Evolutionary conservation across 2,329 filamentous ascomycete species (phyloP).

Genomic region (Pseudovirgaria hyperparasitica): DNA sequence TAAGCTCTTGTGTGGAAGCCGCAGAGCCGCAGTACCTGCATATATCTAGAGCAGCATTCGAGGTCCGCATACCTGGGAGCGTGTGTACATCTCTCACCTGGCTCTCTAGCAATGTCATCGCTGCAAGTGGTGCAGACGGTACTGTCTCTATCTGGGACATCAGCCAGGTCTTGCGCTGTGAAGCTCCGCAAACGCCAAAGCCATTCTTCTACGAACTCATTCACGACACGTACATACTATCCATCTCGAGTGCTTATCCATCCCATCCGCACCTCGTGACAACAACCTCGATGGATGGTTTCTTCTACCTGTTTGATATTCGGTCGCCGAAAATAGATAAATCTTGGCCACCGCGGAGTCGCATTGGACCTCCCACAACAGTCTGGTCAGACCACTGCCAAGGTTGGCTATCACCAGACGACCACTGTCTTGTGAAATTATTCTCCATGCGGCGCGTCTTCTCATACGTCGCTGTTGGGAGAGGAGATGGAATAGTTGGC

Average conservation of each 20-base stretch:
- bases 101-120: constrained; percentile 42
- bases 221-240: constrained; percentile 35
- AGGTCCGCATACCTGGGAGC: constrained; percentile 35
- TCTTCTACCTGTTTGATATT: constrained; percentile 42
- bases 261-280: constrained; percentile 39
- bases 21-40: constrained; percentile 22
- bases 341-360: constrained; percentile 33
- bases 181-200: no score
- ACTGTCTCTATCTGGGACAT: constrained; percentile 39
- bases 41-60: constrained; percentile 36
- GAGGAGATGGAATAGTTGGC: constrained; percentile 24
- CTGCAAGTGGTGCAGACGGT: constrained; percentile 44
- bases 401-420: constrained; percentile 41
- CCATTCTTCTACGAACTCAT: constrained; percentile 32
- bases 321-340: constrained; percentile 32
- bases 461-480: constrained; percentile 25
- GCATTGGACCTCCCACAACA: constrained; percentile 35
- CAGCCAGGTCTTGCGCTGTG: neutral
- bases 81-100: constrained; percentile 45
- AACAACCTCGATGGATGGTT: constrained; percentile 42
- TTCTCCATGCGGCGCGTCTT: constrained; percentile 41
- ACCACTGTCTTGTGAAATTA: constrained; percentile 37
- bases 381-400: constrained; percentile 44
- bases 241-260: constrained; percentile 39
- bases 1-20: constrained; percentile 16